Evolutionary conservation across 805 yeast genomes (phyloP).

Genomic region (Debaryomyces maramus): DNA sequence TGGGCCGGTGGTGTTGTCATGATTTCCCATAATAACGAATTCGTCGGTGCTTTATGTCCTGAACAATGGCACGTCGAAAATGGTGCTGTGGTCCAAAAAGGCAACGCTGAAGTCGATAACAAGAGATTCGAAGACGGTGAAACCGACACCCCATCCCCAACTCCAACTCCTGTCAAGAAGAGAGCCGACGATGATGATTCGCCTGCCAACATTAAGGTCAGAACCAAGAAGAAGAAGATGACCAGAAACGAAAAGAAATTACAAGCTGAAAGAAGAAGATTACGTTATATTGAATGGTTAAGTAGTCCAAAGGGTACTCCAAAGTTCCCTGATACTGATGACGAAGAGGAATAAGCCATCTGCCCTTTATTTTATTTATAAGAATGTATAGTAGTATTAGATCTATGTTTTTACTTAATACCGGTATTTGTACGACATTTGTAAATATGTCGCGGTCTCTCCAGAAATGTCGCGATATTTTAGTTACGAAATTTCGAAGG

Average conservation of each 20-base stretch:
- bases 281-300: constrained; percentile 93
- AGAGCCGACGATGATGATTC: constrained; percentile 77
- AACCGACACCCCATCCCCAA: constrained; percentile 46
- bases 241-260: constrained; percentile 94
- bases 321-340: constrained; percentile 89
- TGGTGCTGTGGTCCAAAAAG: constrained; percentile 84
- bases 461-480: constrained; percentile 2
- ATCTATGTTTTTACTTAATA: background rate
- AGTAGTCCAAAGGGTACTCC: constrained; percentile 98
- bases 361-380: background rate
- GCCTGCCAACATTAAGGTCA: constrained; percentile 94
- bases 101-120: constrained; percentile 70
- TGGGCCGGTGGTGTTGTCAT: constrained; percentile 98
- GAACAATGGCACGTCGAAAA: constrained; percentile 98
- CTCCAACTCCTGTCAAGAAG: constrained; percentile 35
- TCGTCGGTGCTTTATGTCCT: constrained; percentile 95
- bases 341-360: constrained; percentile 55
- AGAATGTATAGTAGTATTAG: background rate
- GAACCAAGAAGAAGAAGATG: constrained; percentile 91
- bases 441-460: background rate
- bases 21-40: constrained; percentile 97
- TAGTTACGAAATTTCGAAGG: constrained; percentile 3
- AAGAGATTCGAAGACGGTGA: constrained; percentile 78
- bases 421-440: constrained; percentile 3
- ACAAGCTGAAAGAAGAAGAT: constrained; percentile 90